Percentiles rank a stretch among this genome's conserved stretches.
phyloP scores from a whole-genome alignment of 164 flowering plant species.

The Litsea cubeba region DNA sequence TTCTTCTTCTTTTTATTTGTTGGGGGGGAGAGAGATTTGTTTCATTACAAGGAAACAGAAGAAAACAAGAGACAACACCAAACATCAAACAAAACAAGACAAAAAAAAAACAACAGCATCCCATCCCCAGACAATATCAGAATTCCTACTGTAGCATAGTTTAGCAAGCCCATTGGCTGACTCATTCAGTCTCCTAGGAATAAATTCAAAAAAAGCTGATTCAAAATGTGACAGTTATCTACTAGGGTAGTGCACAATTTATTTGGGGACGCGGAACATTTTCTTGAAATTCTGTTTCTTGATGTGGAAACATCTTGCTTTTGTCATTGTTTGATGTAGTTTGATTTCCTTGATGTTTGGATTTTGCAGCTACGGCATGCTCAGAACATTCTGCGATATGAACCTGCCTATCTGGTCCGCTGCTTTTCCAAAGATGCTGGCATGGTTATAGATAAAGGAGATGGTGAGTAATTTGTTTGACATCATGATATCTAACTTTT shows the following conservation, averaged over 20 bases:
- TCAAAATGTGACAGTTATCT: neutral
- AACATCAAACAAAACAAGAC: too few relatives aligned
- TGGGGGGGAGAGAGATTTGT: too few relatives aligned
- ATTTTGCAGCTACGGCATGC: neutral
- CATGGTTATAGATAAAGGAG: neutral
- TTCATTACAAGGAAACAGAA: too few relatives aligned
- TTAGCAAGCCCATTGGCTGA: neutral
- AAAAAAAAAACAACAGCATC: too few relatives aligned
- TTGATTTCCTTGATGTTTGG: neutral
- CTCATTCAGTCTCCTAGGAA: neutral
- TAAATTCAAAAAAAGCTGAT: neutral
- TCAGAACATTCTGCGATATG: neutral
- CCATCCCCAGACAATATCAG: too few relatives aligned
- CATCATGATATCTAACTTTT: neutral
- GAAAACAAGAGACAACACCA: too few relatives aligned
- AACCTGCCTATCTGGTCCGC: neutral
- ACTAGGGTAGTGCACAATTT: neutral
- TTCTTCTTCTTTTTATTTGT: too few relatives aligned
- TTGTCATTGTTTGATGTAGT: neutral
- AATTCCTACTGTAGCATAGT: too few relatives aligned
- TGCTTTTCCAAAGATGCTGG: conserved; percentile 6
- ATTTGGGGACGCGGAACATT: neutral
- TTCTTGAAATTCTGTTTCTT: neutral
- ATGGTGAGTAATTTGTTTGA: conserved; percentile 1
- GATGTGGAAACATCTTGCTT: neutral